Base-by-base conservation (phyloP, 2,329 filamentous ascomycete species). In the Calonectria ilicicola region DNA sequence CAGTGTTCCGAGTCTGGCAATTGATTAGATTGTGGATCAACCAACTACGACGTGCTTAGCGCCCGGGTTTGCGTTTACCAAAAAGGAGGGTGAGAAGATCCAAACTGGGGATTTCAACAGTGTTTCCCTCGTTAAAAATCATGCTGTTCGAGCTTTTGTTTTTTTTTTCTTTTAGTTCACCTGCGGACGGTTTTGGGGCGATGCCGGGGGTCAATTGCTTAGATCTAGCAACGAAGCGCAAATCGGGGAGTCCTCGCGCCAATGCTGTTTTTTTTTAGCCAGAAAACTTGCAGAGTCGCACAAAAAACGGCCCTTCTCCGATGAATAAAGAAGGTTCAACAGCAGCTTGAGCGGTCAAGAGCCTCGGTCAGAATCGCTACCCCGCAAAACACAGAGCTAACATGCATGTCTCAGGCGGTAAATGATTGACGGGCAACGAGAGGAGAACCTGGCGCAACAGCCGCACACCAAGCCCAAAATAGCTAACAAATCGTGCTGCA, bases 61-160 rank as follows among this genome's bases (percentile, higher is more conserved):
- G 32, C 44, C 6, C 15, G 9, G 10, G 17, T 38, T 44, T 32
- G 23, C 9, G 44, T 76, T 69, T 77, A 87, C 86, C 86, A 40
- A 88, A 86, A 0, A 88, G 74, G 35, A 85, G 75, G 0, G 86
- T 86, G 42, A 88, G 79, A 8, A 87, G 65, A 71, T 88, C 86
- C 21, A 87, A 40, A 14, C 81, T 76, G 0, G 86, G 86, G 4
- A 87, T 69, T 2, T 81, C 70, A 10, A 83, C 65, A 5, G 74
- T 72, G 47, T 81, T 75, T 35, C 77, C 78, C 2, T 84, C 74
- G 47, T 80, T 80, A 75, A 87, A 87, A 60, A 87, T 83, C 76
- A 83, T 83, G 19, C 27, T 49, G 35, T 23, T 60, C 9, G 17
- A 14, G 7, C 21, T 60, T 32, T n/a, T n/a, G n/a, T n/a, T n/a